phyloP scores from a whole-genome alignment of 139 green algal genomes.

The Zygnema circumcarinatum region DNA sequence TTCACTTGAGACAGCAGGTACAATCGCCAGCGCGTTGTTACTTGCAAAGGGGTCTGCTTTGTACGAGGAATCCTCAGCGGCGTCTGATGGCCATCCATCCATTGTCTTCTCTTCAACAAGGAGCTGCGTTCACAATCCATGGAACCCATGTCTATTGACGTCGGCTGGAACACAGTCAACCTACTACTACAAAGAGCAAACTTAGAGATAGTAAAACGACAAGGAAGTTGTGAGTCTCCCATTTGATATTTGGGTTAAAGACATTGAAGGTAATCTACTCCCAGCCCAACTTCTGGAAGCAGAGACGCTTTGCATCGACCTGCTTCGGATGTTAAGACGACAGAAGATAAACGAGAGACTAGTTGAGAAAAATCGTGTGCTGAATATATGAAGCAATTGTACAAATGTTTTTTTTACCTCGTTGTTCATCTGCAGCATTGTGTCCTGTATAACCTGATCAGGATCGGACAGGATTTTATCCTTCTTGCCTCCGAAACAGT shows the following conservation, averaged over 20 bases:
- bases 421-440: constrained; percentile 40
- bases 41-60: background rate
- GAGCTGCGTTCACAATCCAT: constrained; percentile 38
- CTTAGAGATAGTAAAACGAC: too few relatives aligned
- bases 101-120: constrained; percentile 41
- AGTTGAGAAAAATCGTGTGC: too few relatives aligned
- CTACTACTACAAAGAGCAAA: background rate
- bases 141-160: background rate
- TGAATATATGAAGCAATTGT: too few relatives aligned
- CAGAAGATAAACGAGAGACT: too few relatives aligned
- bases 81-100: background rate
- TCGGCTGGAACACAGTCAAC: background rate
- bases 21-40: constrained; percentile 31
- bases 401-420: too few relatives aligned
- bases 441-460: constrained; percentile 26
- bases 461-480: constrained; percentile 4
- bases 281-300: background rate
- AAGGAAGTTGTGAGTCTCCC: too few relatives aligned
- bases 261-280: too few relatives aligned
- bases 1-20: background rate
- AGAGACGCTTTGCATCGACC: background rate
- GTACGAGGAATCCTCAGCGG: background rate
- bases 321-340: too few relatives aligned
- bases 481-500: constrained; percentile 26
- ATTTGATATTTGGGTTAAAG: too few relatives aligned